Evolutionary conservation across 169 alveolate species (phyloP).

Genomic region (Eimeria nieschulzi): DNA sequence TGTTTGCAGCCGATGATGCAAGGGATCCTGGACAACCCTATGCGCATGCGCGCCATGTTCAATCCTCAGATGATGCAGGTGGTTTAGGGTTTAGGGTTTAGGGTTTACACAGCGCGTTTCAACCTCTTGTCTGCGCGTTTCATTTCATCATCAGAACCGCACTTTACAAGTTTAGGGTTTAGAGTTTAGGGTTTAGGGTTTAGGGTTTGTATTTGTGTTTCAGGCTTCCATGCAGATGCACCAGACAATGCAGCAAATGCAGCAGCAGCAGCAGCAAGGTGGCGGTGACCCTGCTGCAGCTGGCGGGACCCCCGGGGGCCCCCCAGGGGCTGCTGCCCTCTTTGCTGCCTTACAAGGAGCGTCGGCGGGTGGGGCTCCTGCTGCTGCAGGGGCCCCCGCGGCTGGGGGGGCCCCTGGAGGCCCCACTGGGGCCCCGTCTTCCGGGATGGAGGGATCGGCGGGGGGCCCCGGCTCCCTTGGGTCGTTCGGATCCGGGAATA

Average conservation of each 20-base stretch:
- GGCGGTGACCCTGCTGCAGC: neutral
- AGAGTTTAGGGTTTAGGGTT: neutral
- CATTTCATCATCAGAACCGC: too few species aligned
- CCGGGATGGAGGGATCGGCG: neutral
- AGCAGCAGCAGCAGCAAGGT: slow-evolving; percentile 24
- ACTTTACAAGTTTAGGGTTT: neutral
- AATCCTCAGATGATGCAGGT: slow-evolving; percentile 82
- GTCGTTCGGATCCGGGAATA: neutral
- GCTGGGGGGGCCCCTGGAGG: neutral
- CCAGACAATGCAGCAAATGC: slow-evolving; percentile 67
- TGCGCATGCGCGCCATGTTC: slow-evolving; percentile 65
- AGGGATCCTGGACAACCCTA: slow-evolving; percentile 65
- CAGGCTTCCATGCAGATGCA: slow-evolving; percentile 68
- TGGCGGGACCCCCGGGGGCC: neutral
- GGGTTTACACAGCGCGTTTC: neutral
- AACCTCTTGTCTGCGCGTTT: too few species aligned
- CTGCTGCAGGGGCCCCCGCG: slow-evolving; percentile 1
- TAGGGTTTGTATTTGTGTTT: neutral
- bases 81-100: neutral
- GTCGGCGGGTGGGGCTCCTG: slow-evolving; percentile 8
- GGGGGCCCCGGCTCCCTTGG: neutral
- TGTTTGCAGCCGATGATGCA: slow-evolving; percentile 68
- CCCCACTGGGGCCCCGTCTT: neutral
- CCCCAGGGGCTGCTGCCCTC: neutral
- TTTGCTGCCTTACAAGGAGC: neutral